Base-by-base conservation (phyloP, 805 yeast species). In the Candida pseudofarinosa region DNA sequence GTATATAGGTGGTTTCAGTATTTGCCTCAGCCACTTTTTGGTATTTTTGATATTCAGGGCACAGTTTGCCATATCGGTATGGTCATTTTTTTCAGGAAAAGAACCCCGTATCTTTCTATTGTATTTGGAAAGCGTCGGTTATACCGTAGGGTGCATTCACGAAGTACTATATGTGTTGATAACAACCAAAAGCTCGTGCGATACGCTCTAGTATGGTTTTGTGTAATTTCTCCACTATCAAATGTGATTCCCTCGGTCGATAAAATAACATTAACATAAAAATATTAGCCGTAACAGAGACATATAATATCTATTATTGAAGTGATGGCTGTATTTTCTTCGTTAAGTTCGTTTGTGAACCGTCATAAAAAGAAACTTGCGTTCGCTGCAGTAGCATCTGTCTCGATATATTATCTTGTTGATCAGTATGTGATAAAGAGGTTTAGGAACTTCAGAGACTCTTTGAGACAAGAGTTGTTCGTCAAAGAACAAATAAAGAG, bases 401-500 rank as follows among this genome's bases (percentile, higher is more conserved):
- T 67, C n/a, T 60, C 73, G 4, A 48, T 58, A 4, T 70, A 70
- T 52, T 58, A 59, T 40, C 54, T 69, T 19, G 54, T 70, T 26
- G 55, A 70, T 44, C 68, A 70, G 40, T 65, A 69, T 49, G 60
- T 70, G 19, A 54, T 70, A 46, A 60, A 60, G 49, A 62, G 63
- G 44, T 58, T 71, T 42, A 59, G 68, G 40, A 57, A 65, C 51
- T 67, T 69, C 52, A 74, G 69, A 47, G 62, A 65, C 42, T 53
- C 69, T 3, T 55, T 71, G 48, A 59, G 52, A 40, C 72, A 70
- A 48, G 76, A 71, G 44, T 57, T 67, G 40, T 60, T 63, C 39
- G 67, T 69, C 42, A 68, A 69, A 53, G 71, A 69, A 47, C 76
- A 71, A 46, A 84, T 90, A 45, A 83, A 83, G 52, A 74, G 93